phyloP scores from a whole-genome alignment of 225 moss, liverwort and hornwort genomes.

The Bryoerythrophyllum caledonicum region DNA sequence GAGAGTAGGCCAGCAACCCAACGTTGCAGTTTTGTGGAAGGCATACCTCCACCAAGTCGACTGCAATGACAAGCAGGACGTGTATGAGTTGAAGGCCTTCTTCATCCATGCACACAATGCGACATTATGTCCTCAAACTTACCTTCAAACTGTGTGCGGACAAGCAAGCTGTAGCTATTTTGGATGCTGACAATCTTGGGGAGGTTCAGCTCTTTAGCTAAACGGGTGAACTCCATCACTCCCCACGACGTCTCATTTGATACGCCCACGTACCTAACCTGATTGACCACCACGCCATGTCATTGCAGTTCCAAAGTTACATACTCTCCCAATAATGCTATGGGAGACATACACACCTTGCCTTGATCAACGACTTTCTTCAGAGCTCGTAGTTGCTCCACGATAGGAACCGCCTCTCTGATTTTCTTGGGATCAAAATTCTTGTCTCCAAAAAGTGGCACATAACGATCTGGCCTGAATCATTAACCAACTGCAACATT shows the following conservation, averaged over 20 bases:
- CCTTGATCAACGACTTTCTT: constrained; percentile 81
- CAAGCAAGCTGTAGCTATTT: constrained; percentile 67
- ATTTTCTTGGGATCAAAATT: constrained; percentile 27
- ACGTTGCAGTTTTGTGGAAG: constrained; percentile 63
- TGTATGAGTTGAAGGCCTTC: not conserved
- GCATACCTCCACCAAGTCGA: constrained; percentile 87
- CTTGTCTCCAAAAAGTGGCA: constrained; percentile 69
- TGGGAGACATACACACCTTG: no score
- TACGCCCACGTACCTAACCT: constrained; percentile 90
- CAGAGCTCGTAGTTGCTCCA: constrained; percentile 70
- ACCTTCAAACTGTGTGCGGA: constrained; percentile 70
- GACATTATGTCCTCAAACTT: no score
- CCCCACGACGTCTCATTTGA: constrained; percentile 94
- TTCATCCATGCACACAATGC: no score
- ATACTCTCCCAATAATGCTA: no score
- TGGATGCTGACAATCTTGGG: constrained; percentile 96
- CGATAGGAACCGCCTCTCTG: constrained; percentile 60
- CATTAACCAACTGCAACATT: not conserved
- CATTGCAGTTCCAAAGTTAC: constrained; percentile 1
- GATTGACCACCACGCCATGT: constrained; percentile 18
- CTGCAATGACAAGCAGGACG: constrained; percentile 36
- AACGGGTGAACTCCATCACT: constrained; percentile 77
- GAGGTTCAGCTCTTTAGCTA: constrained; percentile 65
- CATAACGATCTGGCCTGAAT: constrained; percentile 90
- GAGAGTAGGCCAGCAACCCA: constrained; percentile 84